A percentile compares a stretch with the other conserved stretches of the same genome.
These are phyloP conservation scores for Bipolaris zeicola DNA, from an alignment of 2,329 filamentous ascomycete species.

Conservation along the genomic window DNA sequence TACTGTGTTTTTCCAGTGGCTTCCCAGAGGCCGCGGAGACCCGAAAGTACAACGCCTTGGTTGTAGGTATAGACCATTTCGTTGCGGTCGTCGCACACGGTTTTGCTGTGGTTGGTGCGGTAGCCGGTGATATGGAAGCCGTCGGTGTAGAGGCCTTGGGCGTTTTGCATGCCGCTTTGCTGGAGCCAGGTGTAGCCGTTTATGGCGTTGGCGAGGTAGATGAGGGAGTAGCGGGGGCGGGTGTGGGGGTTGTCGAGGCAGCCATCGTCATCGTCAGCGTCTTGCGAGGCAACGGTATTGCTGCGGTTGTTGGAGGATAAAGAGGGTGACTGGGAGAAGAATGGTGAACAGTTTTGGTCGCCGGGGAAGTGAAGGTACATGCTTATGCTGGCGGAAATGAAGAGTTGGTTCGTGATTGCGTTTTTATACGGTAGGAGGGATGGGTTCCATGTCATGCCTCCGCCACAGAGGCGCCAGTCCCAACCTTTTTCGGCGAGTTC, in stretches of 20 bases:
- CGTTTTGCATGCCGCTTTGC: conserved; percentile 79
- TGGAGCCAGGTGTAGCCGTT: conserved; percentile 82
- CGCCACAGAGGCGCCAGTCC: conserved; percentile 79
- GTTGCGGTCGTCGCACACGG: conserved; percentile 78
- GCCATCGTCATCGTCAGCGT: too few species aligned
- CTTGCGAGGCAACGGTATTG: conserved; percentile 3
- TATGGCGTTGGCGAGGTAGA: conserved; percentile 74
- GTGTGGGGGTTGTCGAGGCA: too few species aligned
- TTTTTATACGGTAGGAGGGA: conserved; percentile 82
- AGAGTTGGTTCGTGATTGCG: conserved; percentile 92
- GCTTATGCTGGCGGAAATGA: conserved; percentile 78
- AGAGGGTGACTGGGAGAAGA: conserved; percentile 48
- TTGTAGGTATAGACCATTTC: conserved; percentile 96
- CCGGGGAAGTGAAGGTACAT: conserved; percentile 93
- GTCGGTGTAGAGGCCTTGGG: conserved; percentile 76
- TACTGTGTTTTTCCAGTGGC: conserved; percentile 74
- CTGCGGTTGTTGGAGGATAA: background rate
- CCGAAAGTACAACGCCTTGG: conserved; percentile 86
- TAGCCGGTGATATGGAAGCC: conserved; percentile 83
- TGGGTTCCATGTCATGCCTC: conserved; percentile 92
- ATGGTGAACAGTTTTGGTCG: conserved; percentile 75
- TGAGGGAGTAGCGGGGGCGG: conserved; percentile 41
- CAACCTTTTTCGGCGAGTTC: conserved; percentile 78
- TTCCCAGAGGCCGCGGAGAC: conserved; percentile 78
- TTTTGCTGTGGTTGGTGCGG: conserved; percentile 63